Percentiles rank a stretch among this genome's conserved stretches.
phyloP scores from a whole-genome alignment of 2,329 filamentous ascomycete genomes.

The Drechslera avenae region DNA sequence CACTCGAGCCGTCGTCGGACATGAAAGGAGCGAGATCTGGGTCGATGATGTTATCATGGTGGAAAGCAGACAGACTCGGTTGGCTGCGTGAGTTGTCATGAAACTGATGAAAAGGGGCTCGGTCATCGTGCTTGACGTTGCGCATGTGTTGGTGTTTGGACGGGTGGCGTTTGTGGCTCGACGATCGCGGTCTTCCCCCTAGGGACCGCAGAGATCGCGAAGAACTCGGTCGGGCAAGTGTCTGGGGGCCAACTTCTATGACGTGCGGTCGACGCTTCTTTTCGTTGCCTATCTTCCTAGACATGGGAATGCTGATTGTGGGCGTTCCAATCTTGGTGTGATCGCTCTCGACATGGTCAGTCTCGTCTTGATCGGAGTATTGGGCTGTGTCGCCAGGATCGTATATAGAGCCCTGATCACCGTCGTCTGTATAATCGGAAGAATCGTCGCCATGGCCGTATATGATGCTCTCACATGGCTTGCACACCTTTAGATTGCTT shows the following conservation, averaged over 20 bases:
- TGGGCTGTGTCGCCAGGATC: constrained; percentile 37
- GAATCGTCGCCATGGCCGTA: constrained; percentile 88
- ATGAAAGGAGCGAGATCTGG: constrained; percentile 94
- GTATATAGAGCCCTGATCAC: constrained; percentile 65
- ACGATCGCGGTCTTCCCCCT: constrained; percentile 69
- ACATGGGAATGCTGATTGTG: constrained; percentile 69
- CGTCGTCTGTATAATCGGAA: constrained; percentile 86
- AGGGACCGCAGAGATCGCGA: constrained; percentile 85
- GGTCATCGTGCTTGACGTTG: constrained; percentile 78
- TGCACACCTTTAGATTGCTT: constrained; percentile 86
- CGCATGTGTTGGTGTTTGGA: constrained; percentile 85
- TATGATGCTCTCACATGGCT: constrained; percentile 88
- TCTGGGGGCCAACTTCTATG: constrained; percentile 80
- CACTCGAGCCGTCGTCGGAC: constrained; percentile 91
- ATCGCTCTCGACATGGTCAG: constrained; percentile 42
- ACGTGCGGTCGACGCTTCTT: constrained; percentile 84
- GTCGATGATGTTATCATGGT: constrained; percentile 98
- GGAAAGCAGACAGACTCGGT: constrained; percentile 82
- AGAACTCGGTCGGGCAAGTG: constrained; percentile 85
- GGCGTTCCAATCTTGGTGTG: constrained; percentile 58
- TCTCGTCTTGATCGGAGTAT: constrained; percentile 30
- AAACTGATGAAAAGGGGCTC: constrained; percentile 84
- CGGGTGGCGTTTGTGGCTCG: constrained; percentile 83
- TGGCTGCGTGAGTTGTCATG: constrained; percentile 70
- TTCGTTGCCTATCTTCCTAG: constrained; percentile 70